Conservation (phyloP, 2,329 filamentous ascomycete species). For the Arthrobotrys iridis region DNA sequence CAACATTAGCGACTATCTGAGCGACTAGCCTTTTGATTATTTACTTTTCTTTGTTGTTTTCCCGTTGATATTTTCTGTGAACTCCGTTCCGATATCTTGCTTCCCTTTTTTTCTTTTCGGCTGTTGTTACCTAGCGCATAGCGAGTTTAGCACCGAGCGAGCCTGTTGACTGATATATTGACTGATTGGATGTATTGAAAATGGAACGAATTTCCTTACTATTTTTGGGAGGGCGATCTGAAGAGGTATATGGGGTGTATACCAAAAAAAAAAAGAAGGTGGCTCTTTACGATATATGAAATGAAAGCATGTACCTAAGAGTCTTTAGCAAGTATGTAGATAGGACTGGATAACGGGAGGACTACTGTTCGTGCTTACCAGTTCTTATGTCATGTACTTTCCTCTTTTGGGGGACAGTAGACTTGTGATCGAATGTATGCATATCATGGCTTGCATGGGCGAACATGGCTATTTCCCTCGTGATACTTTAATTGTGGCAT, state of each 20-base stretch:
- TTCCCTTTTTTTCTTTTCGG: neutral
- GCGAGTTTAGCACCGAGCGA: constrained; percentile 46
- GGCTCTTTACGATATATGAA: neutral
- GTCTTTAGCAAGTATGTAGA: no score
- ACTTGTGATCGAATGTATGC: no score
- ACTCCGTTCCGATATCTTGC: no score
- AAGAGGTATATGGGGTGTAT: no score
- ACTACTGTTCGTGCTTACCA: neutral
- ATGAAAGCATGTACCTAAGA: no score
- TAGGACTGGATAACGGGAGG: neutral
- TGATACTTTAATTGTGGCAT: no score
- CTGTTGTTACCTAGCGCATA: constrained; percentile 38
- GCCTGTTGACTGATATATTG: neutral
- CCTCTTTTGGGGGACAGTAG: no score
- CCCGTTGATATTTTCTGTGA: no score
- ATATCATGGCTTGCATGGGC: no score
- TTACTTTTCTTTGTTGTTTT: neutral
- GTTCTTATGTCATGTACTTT: neutral
- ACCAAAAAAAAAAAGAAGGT: neutral
- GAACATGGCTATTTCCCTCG: no score
- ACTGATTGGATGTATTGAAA: neutral
- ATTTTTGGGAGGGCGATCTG: neutral
- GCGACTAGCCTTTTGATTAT: neutral
- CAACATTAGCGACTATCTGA: constrained; percentile 33
- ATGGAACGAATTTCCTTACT: constrained; percentile 34